Evolutionary conservation across 1,284 basidiomycete genomes (phyloP), one percentile per base, ranked within the genome.

Genomic region (Rhodotorula sp.): DNA sequence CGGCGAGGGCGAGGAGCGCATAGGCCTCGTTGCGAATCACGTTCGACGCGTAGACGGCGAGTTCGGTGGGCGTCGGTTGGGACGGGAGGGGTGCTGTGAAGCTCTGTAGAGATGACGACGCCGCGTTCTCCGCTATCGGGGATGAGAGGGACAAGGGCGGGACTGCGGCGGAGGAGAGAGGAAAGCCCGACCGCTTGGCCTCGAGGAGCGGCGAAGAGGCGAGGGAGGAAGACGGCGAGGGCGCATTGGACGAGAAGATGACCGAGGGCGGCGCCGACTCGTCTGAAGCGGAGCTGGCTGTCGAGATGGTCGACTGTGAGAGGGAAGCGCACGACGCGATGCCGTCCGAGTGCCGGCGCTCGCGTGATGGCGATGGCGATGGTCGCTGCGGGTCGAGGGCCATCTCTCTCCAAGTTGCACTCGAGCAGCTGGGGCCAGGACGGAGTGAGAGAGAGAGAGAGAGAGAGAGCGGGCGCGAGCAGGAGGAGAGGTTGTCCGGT

Each of bases 1-100:
- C 69, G 20, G 77, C 77, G 32, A 78, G 72, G 27, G 76, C 76
- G 20, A 77, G 70, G 30, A 78, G 65, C 17, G 77, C 77, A 67
- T 76, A 73, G 19, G 77, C 77, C 55, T 78, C 77, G 52, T 72
- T 76, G 36, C 74, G 64, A 44, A 78, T 73, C 54, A 77, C 60
- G 34, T 59, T 64, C 4, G 70, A 63, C 13, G 76, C 77, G 62
- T 78, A 78, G 34, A 62, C 49, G n/a, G 72, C 60, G 19, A 73
- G 44, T 52, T 72, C 55, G 22, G 71, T 67, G 0, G 62, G 11
- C 2, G 66, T 46, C 2, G 72, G 72, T 48, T 61, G 30, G 34
- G 20, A 8, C 24, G 7, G 9, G 22, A n/a, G 20, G 19, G 20
- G 39, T 44, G 39, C 39, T 15, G 39, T 44, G 39, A 15, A 17